Evolutionary conservation across 441 rosid genomes (phyloP).

Genomic region (Eugenia klotzschiana): DNA sequence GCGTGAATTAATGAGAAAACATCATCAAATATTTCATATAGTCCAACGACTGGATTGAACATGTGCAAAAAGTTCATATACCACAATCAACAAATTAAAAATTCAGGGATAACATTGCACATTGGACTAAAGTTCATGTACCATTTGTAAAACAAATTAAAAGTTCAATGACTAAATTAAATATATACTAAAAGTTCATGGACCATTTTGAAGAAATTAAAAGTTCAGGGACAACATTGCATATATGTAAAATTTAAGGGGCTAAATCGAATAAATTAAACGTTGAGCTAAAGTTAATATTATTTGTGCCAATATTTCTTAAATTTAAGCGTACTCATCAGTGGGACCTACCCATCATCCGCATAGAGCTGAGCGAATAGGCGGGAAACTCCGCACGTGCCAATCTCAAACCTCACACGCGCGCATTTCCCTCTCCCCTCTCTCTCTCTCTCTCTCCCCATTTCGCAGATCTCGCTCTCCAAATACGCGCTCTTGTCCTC

Average conservation of each 20-base stretch:
- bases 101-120: accelerated
- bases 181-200: accelerated
- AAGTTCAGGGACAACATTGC: accelerated
- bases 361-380: not conserved
- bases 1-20: not conserved
- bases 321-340: not conserved
- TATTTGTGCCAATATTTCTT: not conserved
- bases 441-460: conserved; percentile 6
- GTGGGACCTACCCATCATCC: not conserved
- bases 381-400: conserved; percentile 36
- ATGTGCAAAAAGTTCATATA: accelerated
- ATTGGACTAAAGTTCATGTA: accelerated
- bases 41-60: accelerated
- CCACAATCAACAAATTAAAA: accelerated
- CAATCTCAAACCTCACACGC: conserved; percentile 14
- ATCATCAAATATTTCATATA: accelerated
- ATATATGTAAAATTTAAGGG: accelerated
- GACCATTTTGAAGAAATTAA: accelerated
- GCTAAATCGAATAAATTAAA: accelerated
- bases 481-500: conserved; percentile 4
- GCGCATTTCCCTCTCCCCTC: not conserved
- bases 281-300: accelerated
- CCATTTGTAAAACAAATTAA: accelerated
- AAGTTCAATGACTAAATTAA: accelerated
- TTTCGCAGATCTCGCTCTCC: not conserved